These are phyloP conservation scores for Penicillium salamii DNA, from an alignment of 495 filamentous ascomycete species.

Conservation along the genomic window DNA sequence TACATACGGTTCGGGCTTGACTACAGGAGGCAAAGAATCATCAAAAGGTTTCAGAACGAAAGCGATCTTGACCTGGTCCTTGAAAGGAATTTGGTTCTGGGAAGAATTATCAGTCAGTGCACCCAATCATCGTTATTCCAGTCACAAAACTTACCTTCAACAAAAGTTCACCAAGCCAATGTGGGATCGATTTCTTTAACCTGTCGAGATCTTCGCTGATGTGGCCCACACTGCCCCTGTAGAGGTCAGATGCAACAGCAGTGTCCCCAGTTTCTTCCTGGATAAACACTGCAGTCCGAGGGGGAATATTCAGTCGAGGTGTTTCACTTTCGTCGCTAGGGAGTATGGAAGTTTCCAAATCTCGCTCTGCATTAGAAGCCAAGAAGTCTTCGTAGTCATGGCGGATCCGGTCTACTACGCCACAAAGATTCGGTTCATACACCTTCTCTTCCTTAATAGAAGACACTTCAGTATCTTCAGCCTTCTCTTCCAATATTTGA, in stretches of 20 bases:
- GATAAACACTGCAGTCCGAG: constrained; percentile 81
- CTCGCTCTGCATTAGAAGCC: constrained; percentile 49
- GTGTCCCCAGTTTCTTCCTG: constrained; percentile 88
- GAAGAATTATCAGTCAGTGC: constrained; percentile 3
- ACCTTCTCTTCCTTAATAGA: constrained; percentile 69
- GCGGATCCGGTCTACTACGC: constrained; percentile 73
- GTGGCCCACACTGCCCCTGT: constrained; percentile 78
- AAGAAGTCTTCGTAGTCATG: constrained; percentile 74
- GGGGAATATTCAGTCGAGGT: constrained; percentile 75
- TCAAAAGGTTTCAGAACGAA: constrained; percentile 86
- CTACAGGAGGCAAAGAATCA: constrained; percentile 68
- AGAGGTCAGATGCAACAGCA: constrained; percentile 88
- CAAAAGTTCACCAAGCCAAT: constrained; percentile 90
- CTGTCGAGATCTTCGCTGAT: constrained; percentile 75
- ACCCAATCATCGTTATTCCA: background rate
- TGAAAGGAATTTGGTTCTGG: constrained; percentile 75
- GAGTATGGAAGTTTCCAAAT: constrained; percentile 62
- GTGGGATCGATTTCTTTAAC: constrained; percentile 79
- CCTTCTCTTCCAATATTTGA: constrained; percentile 70
- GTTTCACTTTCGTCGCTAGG: constrained; percentile 83
- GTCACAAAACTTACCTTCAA: constrained; percentile 53
- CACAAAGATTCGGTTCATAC: constrained; percentile 78
- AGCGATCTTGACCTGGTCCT: constrained; percentile 91
- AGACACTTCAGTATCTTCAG: constrained; percentile 70
- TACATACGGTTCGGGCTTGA: constrained; percentile 56